These are phyloP conservation scores for Solanum tarapatanum DNA, from an alignment of 257 asterid genomes.

Conservation along the genomic window DNA sequence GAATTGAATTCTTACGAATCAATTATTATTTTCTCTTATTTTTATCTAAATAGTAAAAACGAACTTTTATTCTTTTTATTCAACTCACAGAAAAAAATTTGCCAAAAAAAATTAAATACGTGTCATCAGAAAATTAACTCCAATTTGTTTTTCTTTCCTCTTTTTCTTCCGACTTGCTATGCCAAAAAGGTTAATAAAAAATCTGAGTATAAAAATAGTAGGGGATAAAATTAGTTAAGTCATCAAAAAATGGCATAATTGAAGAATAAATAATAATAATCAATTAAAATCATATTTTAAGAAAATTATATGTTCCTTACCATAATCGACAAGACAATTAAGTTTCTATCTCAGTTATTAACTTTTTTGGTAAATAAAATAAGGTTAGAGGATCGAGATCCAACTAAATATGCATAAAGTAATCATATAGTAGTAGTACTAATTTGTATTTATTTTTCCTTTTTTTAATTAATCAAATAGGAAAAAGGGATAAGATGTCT, in stretches of 20 bases:
- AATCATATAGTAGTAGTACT: background rate
- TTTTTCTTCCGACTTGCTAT: background rate
- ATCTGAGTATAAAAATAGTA: background rate
- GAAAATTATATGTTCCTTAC: background rate
- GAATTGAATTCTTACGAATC: background rate
- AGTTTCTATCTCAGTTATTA: background rate
- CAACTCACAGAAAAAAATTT: no score
- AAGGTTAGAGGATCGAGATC: background rate
- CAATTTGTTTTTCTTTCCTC: background rate
- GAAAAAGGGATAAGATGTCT: background rate
- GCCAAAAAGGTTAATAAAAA: background rate
- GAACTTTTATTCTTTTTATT: background rate
- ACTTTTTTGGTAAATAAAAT: background rate
- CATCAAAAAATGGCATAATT: background rate
- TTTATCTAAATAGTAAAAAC: background rate
- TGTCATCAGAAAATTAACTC: background rate
- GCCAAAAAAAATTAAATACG: background rate
- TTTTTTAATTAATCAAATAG: background rate
- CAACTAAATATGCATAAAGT: background rate
- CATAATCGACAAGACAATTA: background rate
- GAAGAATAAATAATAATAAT: background rate
- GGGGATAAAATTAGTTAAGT: background rate
- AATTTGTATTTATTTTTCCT: background rate
- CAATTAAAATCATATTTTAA: background rate
- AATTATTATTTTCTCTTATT: no score